Base-by-base conservation (phyloP, 306 rosid species). In the Psophocarpus tetragonolobus region DNA sequence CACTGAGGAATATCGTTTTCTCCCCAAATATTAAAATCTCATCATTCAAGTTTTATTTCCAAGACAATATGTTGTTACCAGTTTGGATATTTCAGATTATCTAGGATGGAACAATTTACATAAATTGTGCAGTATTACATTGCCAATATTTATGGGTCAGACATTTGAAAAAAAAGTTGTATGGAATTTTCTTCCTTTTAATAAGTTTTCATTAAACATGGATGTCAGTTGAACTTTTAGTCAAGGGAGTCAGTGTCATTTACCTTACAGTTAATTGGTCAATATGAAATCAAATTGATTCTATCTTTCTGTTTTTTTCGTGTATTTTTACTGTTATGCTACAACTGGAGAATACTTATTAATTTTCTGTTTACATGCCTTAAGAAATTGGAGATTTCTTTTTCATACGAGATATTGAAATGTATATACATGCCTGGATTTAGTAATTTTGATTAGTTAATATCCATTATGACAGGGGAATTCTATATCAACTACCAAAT, bases 401-500 rank as follows among this genome's bases (percentile, higher is more conserved):
- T 10, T 73, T 68, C 36, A 38, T 32, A 51, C 50, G 44, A 66
- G 72, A 54, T 68, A 44, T 84, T 80, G 18, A 70, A 38, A 38
- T 68, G 23, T 77, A 38, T 11, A 53, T 73, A 42, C 71, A 62
- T 74, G 4, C 68, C 44, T 53, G 13, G 50, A 54, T 80, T 81
- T 84, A 73, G 70, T 51, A 26, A 24, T 17, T 73, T 51, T 50
- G 80, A 85, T 82, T 79, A 39, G 61, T 79, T 38, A 36, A 50
- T 78, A 65, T 77, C 53, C 58, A 83, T 73, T 69, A 27, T 90
- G 75, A 65, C 93, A 94, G 98, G 98, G 95, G 41, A 94, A 94
- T 88, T 92, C 97, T 15, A 89, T 94, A 80, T 90, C 98, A 2
- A 94, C 98, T 18, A 94, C 98, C 14, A 94, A 94, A 84, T 94